Conservation (phyloP, 495 filamentous ascomycete genomes). For the Achaetomiella virescens region DNA sequence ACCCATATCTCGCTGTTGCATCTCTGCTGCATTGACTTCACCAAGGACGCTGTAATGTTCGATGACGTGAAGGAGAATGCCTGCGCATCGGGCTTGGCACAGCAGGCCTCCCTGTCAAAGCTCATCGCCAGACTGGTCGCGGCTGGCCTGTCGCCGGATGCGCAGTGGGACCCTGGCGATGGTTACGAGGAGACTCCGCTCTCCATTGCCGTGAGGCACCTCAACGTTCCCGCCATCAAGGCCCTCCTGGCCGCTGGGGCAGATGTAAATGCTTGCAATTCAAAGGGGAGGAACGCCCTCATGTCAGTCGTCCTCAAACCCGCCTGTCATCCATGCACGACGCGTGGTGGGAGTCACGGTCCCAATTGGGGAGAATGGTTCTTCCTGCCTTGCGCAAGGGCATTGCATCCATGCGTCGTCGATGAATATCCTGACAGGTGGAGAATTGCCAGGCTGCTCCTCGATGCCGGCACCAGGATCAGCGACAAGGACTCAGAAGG, state of each 20-base stretch:
- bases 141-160: not conserved
- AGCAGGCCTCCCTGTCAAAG: not conserved
- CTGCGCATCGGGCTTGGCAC: not conserved
- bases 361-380: not conserved
- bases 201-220: not conserved
- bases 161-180: not conserved
- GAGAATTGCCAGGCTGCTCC: not conserved
- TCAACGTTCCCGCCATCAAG: not conserved
- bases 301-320: not conserved
- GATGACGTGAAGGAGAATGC: not conserved
- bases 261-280: not conserved
- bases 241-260: not conserved
- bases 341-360: not conserved
- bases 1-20: not conserved
- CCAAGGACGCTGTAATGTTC: not conserved
- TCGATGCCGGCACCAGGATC: not conserved
- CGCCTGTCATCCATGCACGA: not conserved
- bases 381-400: not conserved
- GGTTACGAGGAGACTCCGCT: not conserved
- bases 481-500: not conserved
- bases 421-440: not conserved
- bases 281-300: not conserved
- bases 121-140: not conserved
- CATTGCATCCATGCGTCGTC: not conserved
- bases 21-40: slow-evolving; percentile 5